Evolutionary conservation across 2,329 filamentous ascomycete genomes (phyloP).

Genomic region (Aspergillus nomiae): DNA sequence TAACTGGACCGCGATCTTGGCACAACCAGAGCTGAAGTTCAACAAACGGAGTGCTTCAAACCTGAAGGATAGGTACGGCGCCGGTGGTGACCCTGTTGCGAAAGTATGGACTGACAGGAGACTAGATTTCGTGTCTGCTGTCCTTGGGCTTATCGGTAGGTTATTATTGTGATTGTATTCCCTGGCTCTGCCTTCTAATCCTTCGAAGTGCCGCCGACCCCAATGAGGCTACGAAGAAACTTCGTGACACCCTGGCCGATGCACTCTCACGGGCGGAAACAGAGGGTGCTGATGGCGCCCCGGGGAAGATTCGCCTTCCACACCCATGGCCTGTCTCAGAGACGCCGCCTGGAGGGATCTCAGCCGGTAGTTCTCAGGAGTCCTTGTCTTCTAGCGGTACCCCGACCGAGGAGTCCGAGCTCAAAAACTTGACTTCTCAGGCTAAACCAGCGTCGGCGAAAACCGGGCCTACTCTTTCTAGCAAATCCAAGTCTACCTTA

Average conservation of each 20-base stretch:
- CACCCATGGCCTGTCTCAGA: slow-evolving; percentile 24
- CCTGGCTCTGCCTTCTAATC: neutral
- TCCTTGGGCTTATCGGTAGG: slow-evolving; percentile 49
- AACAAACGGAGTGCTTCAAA: slow-evolving; percentile 62
- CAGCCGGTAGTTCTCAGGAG: slow-evolving; percentile 18
- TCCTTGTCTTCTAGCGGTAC: slow-evolving; percentile 22
- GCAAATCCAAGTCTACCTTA: slow-evolving; percentile 34
- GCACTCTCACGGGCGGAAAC: slow-evolving; percentile 34
- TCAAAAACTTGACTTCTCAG: slow-evolving; percentile 13
- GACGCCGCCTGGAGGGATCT: slow-evolving; percentile 15
- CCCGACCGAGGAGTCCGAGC: slow-evolving; percentile 19
- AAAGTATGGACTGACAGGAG: slow-evolving; percentile 3
- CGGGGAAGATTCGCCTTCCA: slow-evolving; percentile 29
- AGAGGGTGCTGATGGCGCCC: slow-evolving; percentile 23
- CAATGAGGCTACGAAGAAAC: slow-evolving; percentile 38
- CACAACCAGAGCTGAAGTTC: slow-evolving; percentile 59
- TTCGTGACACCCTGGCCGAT: slow-evolving; percentile 40
- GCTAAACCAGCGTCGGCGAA: slow-evolving; percentile 23
- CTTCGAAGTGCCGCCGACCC: slow-evolving; percentile 31
- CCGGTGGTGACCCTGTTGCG: neutral
- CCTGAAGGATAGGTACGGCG: slow-evolving; percentile 59
- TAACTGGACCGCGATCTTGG: slow-evolving; percentile 65
- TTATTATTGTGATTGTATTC: neutral
- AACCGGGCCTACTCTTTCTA: slow-evolving; percentile 31
- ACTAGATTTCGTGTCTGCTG: slow-evolving; percentile 56